Base-by-base conservation (phyloP, 345 rosid genomes). In the Camelina neglecta region DNA sequence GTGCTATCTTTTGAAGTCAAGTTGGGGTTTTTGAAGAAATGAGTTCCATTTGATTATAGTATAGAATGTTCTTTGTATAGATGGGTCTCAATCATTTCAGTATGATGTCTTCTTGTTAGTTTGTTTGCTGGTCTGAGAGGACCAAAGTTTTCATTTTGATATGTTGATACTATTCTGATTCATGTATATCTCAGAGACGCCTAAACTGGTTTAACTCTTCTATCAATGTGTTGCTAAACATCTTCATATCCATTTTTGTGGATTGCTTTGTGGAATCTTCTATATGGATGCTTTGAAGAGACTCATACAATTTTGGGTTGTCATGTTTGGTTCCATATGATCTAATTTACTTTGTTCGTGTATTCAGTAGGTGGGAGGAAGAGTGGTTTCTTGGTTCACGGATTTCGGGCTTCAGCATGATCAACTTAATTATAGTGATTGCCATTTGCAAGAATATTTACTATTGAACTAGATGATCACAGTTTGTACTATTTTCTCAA, bases 341-440 rank as follows among this genome's bases (percentile, higher is more conserved):
- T 75, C 35, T 75, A 67, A 60, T 60, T 39, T 44, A 11, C 8
- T 66, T 10, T 24, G 29, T 9, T 64, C 31, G 55, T 73, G 55
- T 20, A 4, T 60, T 29, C 29, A 50, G 20, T 60, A 75, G 73
- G 79, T 60, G 55, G 79, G 67, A 51, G 57, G 42, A 60, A 60
- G 68, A 49, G 1, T 24, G 51, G 35, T 20, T 49, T 39, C 41
- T 18, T 24, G 15, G 56, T 18, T 60, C 12, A 6, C 1, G 3
- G 65, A 20, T 49, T 41, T 36, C 47, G 44, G 55, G 54, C 33
- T 7, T 18, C 2, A 61, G 41, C 50, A 11, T 41, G 15, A 51
- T 50, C 13, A 50, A 71, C 10, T 11, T 29, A 29, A 29, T 39
- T 49, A 10, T 62, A 9, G 44, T 23, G 39, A 9, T 51, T 38